phyloP scores from a whole-genome alignment of 306 rosid genomes.

The Lotus japonicus region DNA sequence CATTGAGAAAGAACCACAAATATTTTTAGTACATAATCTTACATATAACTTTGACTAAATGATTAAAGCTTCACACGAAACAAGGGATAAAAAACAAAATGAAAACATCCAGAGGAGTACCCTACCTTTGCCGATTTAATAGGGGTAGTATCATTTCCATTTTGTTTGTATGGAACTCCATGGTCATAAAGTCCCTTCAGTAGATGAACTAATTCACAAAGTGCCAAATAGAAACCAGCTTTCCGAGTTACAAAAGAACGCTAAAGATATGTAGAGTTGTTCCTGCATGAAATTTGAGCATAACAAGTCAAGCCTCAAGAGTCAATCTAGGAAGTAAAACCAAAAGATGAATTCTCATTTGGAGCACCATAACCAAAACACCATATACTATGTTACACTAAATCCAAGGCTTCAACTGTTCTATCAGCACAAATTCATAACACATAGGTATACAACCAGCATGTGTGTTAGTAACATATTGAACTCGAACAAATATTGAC shows the following conservation, averaged over 20 bases:
- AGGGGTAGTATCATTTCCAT: conserved; percentile 19
- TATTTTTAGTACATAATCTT: not conserved
- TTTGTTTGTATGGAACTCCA: not conserved
- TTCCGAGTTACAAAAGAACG: conserved; percentile 2
- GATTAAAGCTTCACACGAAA: not conserved
- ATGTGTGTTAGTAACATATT: not conserved
- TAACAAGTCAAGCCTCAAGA: conserved; percentile 20
- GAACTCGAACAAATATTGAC: not conserved
- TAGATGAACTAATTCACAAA: conserved; percentile 15
- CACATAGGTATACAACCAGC: not conserved
- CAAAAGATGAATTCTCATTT: not conserved
- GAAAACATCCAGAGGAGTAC: conserved; percentile 6
- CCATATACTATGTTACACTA: not conserved
- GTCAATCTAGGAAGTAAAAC: conserved; percentile 1
- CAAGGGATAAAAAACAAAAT: not conserved
- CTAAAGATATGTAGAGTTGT: not conserved
- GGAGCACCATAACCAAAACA: not conserved
- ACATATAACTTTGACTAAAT: not conserved
- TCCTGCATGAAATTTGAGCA: conserved; percentile 33
- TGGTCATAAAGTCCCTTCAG: conserved; percentile 15
- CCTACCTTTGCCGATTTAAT: conserved; percentile 38
- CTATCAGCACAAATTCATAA: not conserved
- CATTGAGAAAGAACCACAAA: not conserved
- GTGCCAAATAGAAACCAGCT: conserved; percentile 17
- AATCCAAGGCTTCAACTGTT: not conserved